Evolutionary conservation across 2,329 filamentous ascomycete genomes (phyloP), one percentile per base, ranked within the genome.

Genomic region (Fusarium tuaranense): DNA sequence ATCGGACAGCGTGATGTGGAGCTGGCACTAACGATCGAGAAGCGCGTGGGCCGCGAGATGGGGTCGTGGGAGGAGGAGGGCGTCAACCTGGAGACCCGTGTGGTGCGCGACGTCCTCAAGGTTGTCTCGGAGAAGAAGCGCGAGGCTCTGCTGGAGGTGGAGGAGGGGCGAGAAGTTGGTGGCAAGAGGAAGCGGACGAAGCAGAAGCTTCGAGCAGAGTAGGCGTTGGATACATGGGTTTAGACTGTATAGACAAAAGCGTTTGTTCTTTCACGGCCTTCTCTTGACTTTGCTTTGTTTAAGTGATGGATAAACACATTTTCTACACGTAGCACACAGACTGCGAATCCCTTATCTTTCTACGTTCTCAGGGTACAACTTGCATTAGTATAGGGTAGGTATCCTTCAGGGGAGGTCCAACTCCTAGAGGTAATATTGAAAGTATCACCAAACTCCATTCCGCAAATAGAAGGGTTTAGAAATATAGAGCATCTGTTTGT

Each of bases 51-150:
- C 2, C 85, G 91, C 80, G 84, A 94, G 82, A 94, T 99, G 93
- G 91, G 90, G 55, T 91, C 92, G 70, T 99, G 95, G 92, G 84
- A 89, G 63, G 96, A 98, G 82, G 95, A 97, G 78, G 94, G 94
- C 1, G 97, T 99, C 65, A 98, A 95, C 84, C 85, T 99, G n/a
- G 96, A 98, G 86, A 94, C 92, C 2, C 88, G 97, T 67, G 95
- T 99, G 27, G 87, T 98, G 58, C 89, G 93, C 65, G 95, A 97
- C 73, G 92, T 92, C 39, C 85, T 99, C 80, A 98, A 97, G 88
- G 83, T 94, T 55, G 97, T 99, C 7, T 93, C 94, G n/a, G 94
- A 97, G 87, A 97, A 96, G 89, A 98, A 98, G 88, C 90, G 95
- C 67, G 95, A 98, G 84, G 97, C 96, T 1, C 82, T 96, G 82